phyloP scores from a whole-genome alignment of 2,329 filamentous ascomycete species.

The Pseudocercospora vitis region DNA sequence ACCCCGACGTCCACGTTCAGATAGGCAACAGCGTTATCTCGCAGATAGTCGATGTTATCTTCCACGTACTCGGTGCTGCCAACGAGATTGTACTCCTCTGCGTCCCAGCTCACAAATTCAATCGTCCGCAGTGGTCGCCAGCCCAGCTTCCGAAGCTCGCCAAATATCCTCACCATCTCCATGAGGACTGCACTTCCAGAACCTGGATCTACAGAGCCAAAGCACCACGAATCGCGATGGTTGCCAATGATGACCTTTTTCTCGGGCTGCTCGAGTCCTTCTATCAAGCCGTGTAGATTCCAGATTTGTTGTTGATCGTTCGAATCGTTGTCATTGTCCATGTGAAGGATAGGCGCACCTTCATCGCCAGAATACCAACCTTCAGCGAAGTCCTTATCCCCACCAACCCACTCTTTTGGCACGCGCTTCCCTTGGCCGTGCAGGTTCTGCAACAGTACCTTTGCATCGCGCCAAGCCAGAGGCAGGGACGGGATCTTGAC shows the following conservation, averaged over 20 bases:
- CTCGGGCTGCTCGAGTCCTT: slow-evolving; percentile 76
- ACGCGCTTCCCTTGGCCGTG: slow-evolving; percentile 71
- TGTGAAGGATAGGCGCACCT: slow-evolving; percentile 64
- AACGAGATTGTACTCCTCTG: slow-evolving; percentile 85
- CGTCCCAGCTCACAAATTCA: slow-evolving; percentile 97
- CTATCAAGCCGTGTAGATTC: slow-evolving; percentile 84
- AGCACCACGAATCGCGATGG: slow-evolving; percentile 89
- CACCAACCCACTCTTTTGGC: slow-evolving; percentile 69
- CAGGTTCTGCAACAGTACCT: slow-evolving; percentile 72
- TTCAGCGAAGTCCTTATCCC: slow-evolving; percentile 62
- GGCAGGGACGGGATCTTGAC: slow-evolving; percentile 86
- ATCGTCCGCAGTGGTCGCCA: slow-evolving; percentile 95
- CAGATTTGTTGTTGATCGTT: slow-evolving; percentile 79
- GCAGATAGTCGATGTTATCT: slow-evolving; percentile 70
- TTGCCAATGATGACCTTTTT: slow-evolving; percentile 90
- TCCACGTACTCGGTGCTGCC: slow-evolving; percentile 96
- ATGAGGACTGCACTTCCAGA: slow-evolving; percentile 89
- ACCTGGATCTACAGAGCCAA: slow-evolving; percentile 81
- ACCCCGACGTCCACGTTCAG: slow-evolving; percentile 88
- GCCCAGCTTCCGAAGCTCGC: slow-evolving; percentile 70
- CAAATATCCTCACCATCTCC: slow-evolving; percentile 82
- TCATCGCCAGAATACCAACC: slow-evolving; percentile 77
- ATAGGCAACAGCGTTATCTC: slow-evolving; percentile 77
- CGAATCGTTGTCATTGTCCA: slow-evolving; percentile 87
- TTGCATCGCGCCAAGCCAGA: slow-evolving; percentile 84